Evolutionary conservation across 192 early-diverging fungal genomes (phyloP).

Genomic region (Piromyces finnis): DNA sequence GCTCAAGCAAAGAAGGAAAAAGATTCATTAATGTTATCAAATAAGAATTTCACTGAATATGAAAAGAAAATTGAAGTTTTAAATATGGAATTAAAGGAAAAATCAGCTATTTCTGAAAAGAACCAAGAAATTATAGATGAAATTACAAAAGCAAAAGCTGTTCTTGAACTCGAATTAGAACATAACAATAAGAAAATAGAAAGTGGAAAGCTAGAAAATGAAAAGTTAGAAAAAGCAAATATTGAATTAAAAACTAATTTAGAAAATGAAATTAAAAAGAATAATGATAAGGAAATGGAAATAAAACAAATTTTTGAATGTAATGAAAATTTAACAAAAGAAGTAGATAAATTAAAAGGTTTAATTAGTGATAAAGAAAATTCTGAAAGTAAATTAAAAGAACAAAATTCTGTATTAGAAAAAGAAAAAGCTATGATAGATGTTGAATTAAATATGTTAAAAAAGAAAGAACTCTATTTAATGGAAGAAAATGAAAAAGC

Average conservation of each 20-base stretch:
- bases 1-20: not conserved
- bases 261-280: not conserved
- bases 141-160: not conserved
- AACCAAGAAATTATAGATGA: not conserved
- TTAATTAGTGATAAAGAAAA: not conserved
- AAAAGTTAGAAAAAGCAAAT: not conserved
- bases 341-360: not conserved
- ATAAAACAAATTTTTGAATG: not conserved
- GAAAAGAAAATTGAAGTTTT: not conserved
- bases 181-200: not conserved
- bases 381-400: not conserved
- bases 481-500: not conserved
- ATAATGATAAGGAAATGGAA: not conserved
- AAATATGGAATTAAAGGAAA: not conserved
- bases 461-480: not conserved
- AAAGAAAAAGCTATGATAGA: not conserved
- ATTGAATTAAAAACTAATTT: not conserved
- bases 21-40: not conserved
- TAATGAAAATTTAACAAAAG: not conserved
- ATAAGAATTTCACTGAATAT: not conserved
- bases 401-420: not conserved
- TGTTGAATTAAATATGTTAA: not conserved
- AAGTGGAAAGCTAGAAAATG: not conserved
- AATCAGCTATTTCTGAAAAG: not conserved
- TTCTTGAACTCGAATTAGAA: not conserved